Conservation (phyloP, 164 flowering plant genomes). For the Aristolochia californica region DNA sequence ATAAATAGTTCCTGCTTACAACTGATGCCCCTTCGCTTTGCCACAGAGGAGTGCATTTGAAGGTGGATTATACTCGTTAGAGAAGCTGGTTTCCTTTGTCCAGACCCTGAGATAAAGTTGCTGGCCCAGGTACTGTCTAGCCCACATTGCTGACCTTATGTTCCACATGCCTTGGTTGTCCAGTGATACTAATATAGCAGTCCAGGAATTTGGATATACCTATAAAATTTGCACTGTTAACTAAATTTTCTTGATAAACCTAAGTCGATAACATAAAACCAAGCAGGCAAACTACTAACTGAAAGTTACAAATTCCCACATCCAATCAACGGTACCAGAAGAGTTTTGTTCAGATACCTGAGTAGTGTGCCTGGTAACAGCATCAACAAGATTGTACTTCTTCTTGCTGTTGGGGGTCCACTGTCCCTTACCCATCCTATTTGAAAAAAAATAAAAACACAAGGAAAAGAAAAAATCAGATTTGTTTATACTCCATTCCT, state of each 20-base stretch:
- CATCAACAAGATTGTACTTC: constrained; percentile 53
- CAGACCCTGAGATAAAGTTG: constrained; percentile 43
- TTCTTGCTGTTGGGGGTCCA: constrained; percentile 38
- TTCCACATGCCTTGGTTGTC: constrained; percentile 69
- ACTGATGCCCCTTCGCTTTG: constrained; percentile 12
- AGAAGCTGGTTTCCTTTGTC: constrained; percentile 13
- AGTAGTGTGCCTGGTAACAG: constrained; percentile 45
- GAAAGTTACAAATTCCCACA: not conserved
- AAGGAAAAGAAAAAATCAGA: not conserved
- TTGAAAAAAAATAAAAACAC: not conserved
- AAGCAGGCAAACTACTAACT: not conserved
- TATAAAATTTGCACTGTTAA: constrained; percentile 4
- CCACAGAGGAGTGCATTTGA: constrained; percentile 43
- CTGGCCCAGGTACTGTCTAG: constrained; percentile 47
- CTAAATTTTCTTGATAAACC: not conserved
- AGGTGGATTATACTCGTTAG: constrained; percentile 49
- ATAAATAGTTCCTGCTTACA: constrained; percentile 1
- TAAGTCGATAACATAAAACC: not conserved
- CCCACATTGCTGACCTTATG: constrained; percentile 44
- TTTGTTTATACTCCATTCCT: no score
- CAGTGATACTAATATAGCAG: constrained; percentile 36
- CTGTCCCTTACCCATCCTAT: constrained; percentile 39
- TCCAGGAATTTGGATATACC: constrained; percentile 50
- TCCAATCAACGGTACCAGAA: not conserved
- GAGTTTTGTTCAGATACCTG: constrained; percentile 32